phyloP scores from a whole-genome alignment of 2,329 filamentous ascomycete genomes.

The Hypoxylon sp. region DNA sequence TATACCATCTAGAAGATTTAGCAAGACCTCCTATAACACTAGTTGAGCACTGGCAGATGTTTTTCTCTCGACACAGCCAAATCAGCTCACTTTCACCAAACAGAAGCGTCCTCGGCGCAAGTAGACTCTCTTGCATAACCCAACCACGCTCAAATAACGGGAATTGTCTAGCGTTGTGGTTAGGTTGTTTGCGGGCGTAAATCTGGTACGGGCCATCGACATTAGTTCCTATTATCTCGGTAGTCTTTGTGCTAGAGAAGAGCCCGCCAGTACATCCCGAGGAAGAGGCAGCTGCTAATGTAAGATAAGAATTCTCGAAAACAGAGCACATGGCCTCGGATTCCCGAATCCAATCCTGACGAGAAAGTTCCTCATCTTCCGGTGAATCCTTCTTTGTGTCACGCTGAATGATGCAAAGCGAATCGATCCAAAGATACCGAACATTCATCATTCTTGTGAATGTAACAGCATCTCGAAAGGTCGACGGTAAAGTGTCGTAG shows the following conservation, averaged over 20 bases:
- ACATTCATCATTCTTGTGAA: background rate
- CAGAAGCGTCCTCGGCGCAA: background rate
- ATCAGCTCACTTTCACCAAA: background rate
- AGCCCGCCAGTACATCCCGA: background rate
- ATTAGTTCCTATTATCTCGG: background rate
- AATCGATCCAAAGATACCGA: background rate
- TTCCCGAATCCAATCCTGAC: background rate
- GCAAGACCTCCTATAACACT: background rate
- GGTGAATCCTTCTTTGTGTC: background rate
- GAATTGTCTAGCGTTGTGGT: background rate
- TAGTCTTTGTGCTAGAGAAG: background rate
- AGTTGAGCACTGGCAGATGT: background rate
- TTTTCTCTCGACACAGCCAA: background rate
- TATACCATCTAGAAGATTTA: background rate
- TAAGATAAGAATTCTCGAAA: background rate
- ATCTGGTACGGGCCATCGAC: background rate
- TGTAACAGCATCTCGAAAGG: background rate
- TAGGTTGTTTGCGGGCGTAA: background rate
- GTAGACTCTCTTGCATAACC: conserved; percentile 2
- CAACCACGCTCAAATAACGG: background rate
- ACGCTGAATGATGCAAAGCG: background rate
- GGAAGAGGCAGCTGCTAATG: conserved; percentile 1
- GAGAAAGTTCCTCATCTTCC: background rate
- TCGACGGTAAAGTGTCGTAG: background rate
- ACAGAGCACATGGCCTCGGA: background rate